A percentile compares a stretch with the other conserved stretches of the same genome.
Conservation (phyloP, 805 yeast genomes). For the Candida ponderosae region DNA sequence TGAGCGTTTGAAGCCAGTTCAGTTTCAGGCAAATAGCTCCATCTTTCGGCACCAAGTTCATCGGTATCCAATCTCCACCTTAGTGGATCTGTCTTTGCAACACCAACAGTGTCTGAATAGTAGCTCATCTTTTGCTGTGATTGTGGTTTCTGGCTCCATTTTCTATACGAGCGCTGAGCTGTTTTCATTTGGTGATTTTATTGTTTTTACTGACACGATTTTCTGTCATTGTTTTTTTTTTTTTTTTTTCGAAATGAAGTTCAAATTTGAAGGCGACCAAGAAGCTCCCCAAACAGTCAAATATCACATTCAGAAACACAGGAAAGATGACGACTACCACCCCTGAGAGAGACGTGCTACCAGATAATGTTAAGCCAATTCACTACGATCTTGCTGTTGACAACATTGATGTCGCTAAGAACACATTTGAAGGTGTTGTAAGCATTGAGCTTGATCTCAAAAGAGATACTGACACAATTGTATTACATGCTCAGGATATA, state of each 20-base stretch:
- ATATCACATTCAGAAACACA: too few species aligned
- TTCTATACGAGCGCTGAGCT: too few species aligned
- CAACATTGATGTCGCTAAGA: slow-evolving; percentile 50
- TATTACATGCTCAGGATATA: slow-evolving; percentile 56
- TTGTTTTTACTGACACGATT: too few species aligned
- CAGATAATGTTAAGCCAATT: slow-evolving; percentile 56
- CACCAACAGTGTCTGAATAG: slow-evolving; percentile 65
- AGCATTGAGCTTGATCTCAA: slow-evolving; percentile 45
- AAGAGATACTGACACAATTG: slow-evolving; percentile 36
- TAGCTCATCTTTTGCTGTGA: slow-evolving; percentile 4
- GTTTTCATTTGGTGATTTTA: too few species aligned
- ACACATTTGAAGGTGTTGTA: slow-evolving; percentile 50
- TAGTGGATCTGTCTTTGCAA: slow-evolving; percentile 58
- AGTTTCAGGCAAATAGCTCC: slow-evolving; percentile 56
- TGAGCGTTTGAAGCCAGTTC: slow-evolving; percentile 39
- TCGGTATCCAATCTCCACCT: slow-evolving; percentile 73
- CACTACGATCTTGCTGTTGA: slow-evolving; percentile 59
- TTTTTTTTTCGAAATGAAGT: too few species aligned
- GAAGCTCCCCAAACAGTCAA: background rate
- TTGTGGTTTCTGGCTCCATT: too few species aligned
- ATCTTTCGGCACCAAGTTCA: slow-evolving; percentile 67
- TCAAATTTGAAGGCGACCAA: too few species aligned
- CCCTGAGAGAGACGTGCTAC: slow-evolving; percentile 38
- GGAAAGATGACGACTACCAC: background rate
- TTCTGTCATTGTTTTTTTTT: too few species aligned